A percentile compares a stretch with the other conserved stretches of the same genome.
Conservation (phyloP, 768 basidiomycete species). For the Cyathus striatus region DNA sequence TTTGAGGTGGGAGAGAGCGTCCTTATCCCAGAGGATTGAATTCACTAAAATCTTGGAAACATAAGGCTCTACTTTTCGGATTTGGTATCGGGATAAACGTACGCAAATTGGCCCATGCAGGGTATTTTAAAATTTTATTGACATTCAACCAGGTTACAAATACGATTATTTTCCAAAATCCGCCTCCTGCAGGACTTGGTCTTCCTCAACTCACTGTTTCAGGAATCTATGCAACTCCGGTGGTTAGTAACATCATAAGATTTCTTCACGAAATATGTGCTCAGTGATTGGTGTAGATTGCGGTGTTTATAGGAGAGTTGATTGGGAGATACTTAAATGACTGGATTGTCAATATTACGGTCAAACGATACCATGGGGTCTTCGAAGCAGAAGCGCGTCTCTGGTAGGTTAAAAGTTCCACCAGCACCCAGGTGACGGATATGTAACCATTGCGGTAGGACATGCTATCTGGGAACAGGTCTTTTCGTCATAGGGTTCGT, state of each 20-base stretch:
- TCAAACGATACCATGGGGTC: conserved; percentile 30
- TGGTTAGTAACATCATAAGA: conserved; percentile 24
- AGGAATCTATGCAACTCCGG: conserved; percentile 32
- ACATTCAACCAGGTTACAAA: conserved; percentile 3
- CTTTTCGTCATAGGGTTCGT: conserved; percentile 45
- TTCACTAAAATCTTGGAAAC: background rate
- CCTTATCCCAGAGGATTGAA: conserved; percentile 3
- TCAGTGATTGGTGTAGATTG: conserved; percentile 15
- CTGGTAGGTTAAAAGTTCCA: no score
- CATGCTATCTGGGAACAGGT: conserved; percentile 38
- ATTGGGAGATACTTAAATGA: conserved; percentile 34
- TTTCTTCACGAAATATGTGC: background rate
- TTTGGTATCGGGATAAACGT: conserved; percentile 20
- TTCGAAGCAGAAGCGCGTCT: conserved; percentile 36
- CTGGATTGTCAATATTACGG: conserved; percentile 23
- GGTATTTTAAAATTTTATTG: conserved; percentile 29
- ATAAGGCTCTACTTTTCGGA: conserved; percentile 10
- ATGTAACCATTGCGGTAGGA: no score
- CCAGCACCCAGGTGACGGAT: no score
- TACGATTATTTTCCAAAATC: conserved; percentile 3
- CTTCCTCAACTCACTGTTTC: conserved; percentile 34
- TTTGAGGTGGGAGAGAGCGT: conserved; percentile 34
- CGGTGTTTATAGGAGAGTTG: conserved; percentile 32
- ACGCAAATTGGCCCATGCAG: conserved; percentile 25
- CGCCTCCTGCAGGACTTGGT: conserved; percentile 25